Base-by-base conservation (phyloP, 768 basidiomycete genomes). In the Butyriboletus loyo region DNA sequence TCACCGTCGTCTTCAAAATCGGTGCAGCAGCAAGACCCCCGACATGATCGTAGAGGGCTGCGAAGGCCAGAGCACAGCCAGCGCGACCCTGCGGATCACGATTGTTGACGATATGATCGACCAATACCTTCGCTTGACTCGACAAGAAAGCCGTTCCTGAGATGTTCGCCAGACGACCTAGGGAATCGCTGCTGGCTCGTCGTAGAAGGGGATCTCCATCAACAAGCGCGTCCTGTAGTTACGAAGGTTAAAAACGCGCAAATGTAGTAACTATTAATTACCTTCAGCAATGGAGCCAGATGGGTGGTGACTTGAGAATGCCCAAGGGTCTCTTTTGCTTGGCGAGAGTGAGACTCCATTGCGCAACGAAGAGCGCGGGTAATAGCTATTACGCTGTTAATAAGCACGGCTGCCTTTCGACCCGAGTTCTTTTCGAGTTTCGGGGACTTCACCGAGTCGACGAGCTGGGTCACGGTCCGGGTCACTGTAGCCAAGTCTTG, bases 1-100 rank as follows among this genome's bases (percentile, higher is more conserved):
- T 94, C 55, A 96, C 89, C 0, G 95, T 92, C 1, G 95, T 97
- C 70, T 98, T 98, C 54, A 98, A 78, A 15, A 98, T 78, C 0
- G 97, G 92, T 0, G 92, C 92, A 7, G 94, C 96, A 11, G 91
- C 92, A n/a, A 98, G 78, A 36, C 93, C 90, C 8, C 97, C 97
- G 44, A 98, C 93, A 62, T 92, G 82, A 39, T 80, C 83, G 68
- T 97, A 96, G 34, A 98, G 91, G 13, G 93, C 82, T 13, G 93
- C 92, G 62, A 98, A 92, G 0, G 95, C 89, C 34, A 94, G 72
- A 0, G 94, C 92, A 65, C 94, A 98, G 0, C 97, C 97, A 15
- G 96, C 95, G 17, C 97, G 84, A 22, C 86, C 86, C 55, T 90
- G 80, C 0, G 97, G 96, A 67, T 96, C 89, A 17, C 96, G 87